Evolutionary conservation across 2,329 filamentous ascomycete genomes (phyloP), one percentile per base, ranked within the genome.

Genomic region (Acrodontium crateriforme): DNA sequence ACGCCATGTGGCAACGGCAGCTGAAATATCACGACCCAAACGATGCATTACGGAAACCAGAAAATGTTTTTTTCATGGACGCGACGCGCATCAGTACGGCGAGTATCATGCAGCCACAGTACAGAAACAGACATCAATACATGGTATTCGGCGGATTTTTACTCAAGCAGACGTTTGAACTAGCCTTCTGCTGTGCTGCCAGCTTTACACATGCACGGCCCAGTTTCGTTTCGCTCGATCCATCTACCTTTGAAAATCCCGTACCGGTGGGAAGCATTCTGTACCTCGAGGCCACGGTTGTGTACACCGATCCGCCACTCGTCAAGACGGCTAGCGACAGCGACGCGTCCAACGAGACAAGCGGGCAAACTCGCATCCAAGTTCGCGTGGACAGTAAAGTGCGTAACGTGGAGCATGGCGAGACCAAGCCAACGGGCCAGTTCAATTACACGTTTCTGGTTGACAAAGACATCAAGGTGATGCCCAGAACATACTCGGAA

Each of bases 141-240:
- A 80, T 81, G 76, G 79, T 83, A 30, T 83, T 82, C 43, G 78
- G 78, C 28, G 78, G 78, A 9, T 81, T 76, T 47, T 65, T 82
- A 8, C 60, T 83, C 8, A 78, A 79, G 46, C 72, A 78, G 45
- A 78, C 75, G 0, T 82, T 81, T 42, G 78, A 83, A 53, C 63
- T 82, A 5, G 77, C 78, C 2, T 83, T 82, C 54, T 80, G 75
- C 49, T 78, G 74, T 44, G 76, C 74, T 1, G 74, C 77, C 2
- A 71, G 71, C 6, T 79, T 80, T 46, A 70, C 76, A 0, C 75
- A 79, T 46, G 65, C 69, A 2, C 63, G 76, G 3, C 77, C 77
- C 2, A 76, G 71, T 10, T 82, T 82, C 58, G 60, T 82, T 28
- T 75, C 71, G 6, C 67, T 81, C 18, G 78, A 82, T 38, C 78